Base-by-base conservation (phyloP, 352 stramenopile species). In the Globisporangium splendens region DNA sequence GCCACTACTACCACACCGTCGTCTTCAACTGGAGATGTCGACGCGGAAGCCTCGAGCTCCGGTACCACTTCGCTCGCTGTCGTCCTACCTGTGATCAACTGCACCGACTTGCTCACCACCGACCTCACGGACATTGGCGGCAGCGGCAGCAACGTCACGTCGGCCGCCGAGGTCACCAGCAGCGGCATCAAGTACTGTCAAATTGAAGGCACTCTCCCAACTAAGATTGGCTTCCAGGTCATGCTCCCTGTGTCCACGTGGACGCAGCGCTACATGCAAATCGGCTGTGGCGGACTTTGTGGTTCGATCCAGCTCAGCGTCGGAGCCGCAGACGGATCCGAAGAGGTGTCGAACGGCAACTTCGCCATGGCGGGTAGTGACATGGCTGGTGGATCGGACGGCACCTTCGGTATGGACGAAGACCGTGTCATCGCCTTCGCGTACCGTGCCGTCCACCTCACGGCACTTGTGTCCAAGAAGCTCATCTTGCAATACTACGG, bases 181-280 rank as follows among this genome's bases (percentile, higher is more conserved):
- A 55, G 33, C 28, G 22, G n/a, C 50, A 44, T 55, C 50, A 55
- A 13, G 50, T 55, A 43, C 50, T 55, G 50, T 12, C 18, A 22
- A 22, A 10, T 50, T 6, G 46, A 2, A 17, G 46, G 46, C 46
- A 50, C 46, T 1, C 46, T 50, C 22, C 10, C 46, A 43, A 46
- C 33, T 12, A 48, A 64, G 1, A 69, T 71, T 0, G 47, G 53
- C 1, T 77, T 64, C 54, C 59, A 68, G 24, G 62, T 75, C 17
- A 52, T 75, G 49, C 65, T 79, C 13, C 68, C 71, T 6, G 61
- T 65, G 46, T 18, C 50, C 4, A 77, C 68, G 1, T 80, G 68
- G 68, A 80, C 68, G 8, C 71, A 80, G 44, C 62, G 68, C 14
- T 77, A 75, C 54, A 68, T 75, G 59, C 68, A 77, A 50, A 50